A percentile compares a stretch with the other conserved stretches of the same genome.
phyloP scores from a whole-genome alignment of 148 eudicot species.

The Rhododendron griersonianum region DNA sequence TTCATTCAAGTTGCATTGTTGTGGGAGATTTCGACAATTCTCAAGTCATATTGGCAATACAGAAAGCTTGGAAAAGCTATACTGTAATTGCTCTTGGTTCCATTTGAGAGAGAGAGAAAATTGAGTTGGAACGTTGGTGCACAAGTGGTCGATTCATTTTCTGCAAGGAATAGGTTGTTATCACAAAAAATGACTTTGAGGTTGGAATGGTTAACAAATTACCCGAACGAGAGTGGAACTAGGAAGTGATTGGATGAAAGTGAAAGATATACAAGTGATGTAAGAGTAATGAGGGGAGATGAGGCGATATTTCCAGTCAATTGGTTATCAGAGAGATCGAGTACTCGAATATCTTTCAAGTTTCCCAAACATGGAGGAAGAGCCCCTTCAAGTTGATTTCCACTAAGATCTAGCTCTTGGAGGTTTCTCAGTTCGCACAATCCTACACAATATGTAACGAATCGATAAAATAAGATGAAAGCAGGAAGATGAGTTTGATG shows the following conservation, averaged over 20 bases:
- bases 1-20: not conserved
- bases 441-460: not conserved
- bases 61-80: not conserved
- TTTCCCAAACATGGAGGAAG: slow-evolving; percentile 8
- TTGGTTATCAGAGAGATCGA: not conserved
- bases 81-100: no score
- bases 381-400: not conserved
- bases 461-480: no score
- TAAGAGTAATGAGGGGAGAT: not conserved
- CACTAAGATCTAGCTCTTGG: not conserved
- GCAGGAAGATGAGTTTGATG: no score
- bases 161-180: not conserved
- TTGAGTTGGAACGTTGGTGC: not conserved
- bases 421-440: not conserved
- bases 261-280: not conserved
- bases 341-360: not conserved
- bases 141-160: not conserved
- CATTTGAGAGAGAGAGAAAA: not conserved
- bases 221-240: not conserved
- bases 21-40: not conserved
- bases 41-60: not conserved
- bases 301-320: slow-evolving; percentile 6
- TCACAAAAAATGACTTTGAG: not conserved
- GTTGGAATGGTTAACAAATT: slow-evolving; percentile 8
- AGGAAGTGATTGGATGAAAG: not conserved